These are phyloP conservation scores for Elsinoe perseae DNA, from an alignment of 2,329 filamentous ascomycete species.

Conservation along the genomic window DNA sequence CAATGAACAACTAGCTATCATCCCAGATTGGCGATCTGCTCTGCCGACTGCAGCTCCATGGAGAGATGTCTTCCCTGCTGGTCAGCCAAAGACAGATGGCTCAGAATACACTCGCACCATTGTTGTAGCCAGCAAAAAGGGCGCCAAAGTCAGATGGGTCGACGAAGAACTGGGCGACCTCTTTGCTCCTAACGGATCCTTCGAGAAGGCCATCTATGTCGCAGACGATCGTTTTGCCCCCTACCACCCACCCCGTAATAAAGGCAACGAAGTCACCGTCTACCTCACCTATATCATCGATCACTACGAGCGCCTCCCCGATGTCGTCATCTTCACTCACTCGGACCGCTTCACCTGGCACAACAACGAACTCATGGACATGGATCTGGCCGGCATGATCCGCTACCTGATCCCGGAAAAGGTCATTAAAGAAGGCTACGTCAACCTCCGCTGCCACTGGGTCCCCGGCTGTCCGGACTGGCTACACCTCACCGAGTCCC, in stretches of 20 bases:
- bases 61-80: conserved; percentile 23
- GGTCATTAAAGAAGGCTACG: conserved; percentile 45
- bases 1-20: conserved; percentile 3
- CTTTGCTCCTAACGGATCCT: conserved; percentile 24
- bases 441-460: conserved; percentile 51
- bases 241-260: conserved; percentile 42
- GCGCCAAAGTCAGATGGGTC: conserved; percentile 51
- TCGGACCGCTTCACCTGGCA: conserved; percentile 53
- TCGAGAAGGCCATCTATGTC: conserved; percentile 44
- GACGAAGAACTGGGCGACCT: conserved; percentile 42
- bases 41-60: conserved; percentile 16
- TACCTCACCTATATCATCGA: conserved; percentile 57
- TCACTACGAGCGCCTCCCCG: conserved; percentile 52
- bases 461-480: conserved; percentile 49
- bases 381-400: conserved; percentile 40
- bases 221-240: conserved; percentile 42
- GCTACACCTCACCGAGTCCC: conserved; percentile 41
- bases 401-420: conserved; percentile 38
- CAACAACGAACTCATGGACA: conserved; percentile 45
- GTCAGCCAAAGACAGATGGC: conserved; percentile 37
- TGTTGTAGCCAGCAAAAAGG: conserved; percentile 46
- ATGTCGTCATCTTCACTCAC: conserved; percentile 55
- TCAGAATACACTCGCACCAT: conserved; percentile 47
- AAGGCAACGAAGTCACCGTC: conserved; percentile 56
- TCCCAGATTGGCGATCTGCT: conserved; percentile 22